Evolutionary conservation across 2,329 filamentous ascomycete species (phyloP).

Genomic region (Corinectria fuckeliana): DNA sequence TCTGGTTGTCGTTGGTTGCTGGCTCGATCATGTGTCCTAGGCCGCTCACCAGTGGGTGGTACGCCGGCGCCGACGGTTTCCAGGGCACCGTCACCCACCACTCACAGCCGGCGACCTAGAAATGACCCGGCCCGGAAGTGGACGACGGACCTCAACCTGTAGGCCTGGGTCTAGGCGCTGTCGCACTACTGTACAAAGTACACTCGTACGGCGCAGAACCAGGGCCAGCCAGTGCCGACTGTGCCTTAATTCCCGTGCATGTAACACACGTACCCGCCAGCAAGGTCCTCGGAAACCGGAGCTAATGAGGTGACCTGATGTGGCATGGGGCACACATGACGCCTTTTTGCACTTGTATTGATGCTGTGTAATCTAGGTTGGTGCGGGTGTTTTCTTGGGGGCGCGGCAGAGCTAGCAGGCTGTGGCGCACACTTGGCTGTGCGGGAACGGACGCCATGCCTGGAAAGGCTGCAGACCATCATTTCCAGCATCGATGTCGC

Average conservation of each 20-base stretch:
- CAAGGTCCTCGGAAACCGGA: slow-evolving; percentile 1
- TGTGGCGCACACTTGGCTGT: not conserved
- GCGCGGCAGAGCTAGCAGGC: slow-evolving; percentile 16
- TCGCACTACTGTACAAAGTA: no score
- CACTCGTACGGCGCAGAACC: not conserved
- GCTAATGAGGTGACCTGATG: slow-evolving; percentile 14
- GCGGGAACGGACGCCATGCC: not conserved
- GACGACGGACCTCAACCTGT: no score
- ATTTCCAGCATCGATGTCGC: not conserved
- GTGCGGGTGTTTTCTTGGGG: not conserved
- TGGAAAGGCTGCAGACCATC: not conserved
- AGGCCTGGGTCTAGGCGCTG: no score
- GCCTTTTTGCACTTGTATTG: slow-evolving; percentile 7
- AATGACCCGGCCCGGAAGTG: slow-evolving; percentile 6
- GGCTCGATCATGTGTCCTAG: slow-evolving; percentile 11
- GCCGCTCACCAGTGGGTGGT: slow-evolving; percentile 13
- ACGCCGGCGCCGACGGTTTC: slow-evolving; percentile 3
- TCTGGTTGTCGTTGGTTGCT: no score
- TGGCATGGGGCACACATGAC: slow-evolving; percentile 12
- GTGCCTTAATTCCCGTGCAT: not conserved
- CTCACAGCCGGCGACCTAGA: slow-evolving; percentile 7
- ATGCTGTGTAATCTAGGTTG: not conserved
- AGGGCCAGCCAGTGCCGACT: no score
- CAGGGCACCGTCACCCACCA: slow-evolving; percentile 7
- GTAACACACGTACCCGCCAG: not conserved